Conservation (phyloP, 208 protist species). For the Crithidia acanthocephali region DNA sequence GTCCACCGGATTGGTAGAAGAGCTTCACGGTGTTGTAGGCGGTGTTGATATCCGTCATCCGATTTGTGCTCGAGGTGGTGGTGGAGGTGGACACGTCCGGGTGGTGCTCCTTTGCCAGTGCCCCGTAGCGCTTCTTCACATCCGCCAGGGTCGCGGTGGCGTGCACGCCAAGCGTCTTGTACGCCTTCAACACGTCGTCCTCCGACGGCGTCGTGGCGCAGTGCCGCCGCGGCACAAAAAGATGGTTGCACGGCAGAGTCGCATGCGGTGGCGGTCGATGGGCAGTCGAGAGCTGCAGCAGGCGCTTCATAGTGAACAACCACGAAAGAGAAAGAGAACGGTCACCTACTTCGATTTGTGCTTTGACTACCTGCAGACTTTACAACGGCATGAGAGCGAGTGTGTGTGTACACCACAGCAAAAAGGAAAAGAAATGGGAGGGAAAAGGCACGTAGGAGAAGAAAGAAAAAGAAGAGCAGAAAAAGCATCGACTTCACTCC, state of each 20-base stretch:
- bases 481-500: too few species aligned
- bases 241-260: neutral
- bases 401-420: too few species aligned
- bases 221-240: neutral
- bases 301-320: conserved; percentile 11
- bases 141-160: conserved; percentile 52
- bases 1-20: conserved; percentile 72
- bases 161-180: conserved; percentile 69
- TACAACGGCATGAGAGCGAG: too few species aligned
- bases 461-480: too few species aligned
- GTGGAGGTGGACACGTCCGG: conserved; percentile 69
- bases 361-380: too few species aligned
- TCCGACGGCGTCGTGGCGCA: conserved; percentile 61
- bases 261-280: neutral
- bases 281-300: neutral
- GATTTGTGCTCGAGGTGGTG: conserved; percentile 31
- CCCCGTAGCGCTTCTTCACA: conserved; percentile 84
- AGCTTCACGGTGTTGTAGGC: conserved; percentile 77
- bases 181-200: conserved; percentile 77
- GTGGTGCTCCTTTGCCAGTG: conserved; percentile 90
- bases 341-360: too few species aligned
- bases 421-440: too few species aligned
- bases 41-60: conserved; percentile 88
- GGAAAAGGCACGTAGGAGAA: too few species aligned
- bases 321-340: too few species aligned